Base-by-base conservation (phyloP, 352 stramenopile genomes). In the Phytophthora cajani region DNA sequence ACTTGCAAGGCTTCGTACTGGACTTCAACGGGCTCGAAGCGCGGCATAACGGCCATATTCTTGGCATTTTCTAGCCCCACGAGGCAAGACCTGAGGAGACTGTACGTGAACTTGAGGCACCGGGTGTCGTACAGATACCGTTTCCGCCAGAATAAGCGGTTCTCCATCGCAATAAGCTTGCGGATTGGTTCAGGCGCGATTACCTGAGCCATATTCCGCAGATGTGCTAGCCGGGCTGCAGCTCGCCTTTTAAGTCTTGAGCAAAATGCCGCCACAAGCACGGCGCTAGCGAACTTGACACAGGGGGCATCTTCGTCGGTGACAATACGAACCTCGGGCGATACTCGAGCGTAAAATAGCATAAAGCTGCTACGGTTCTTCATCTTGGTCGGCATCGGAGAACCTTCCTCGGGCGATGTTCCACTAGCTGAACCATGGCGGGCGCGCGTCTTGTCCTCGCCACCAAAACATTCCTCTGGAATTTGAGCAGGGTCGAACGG, bases 301-400 rank as follows among this genome's bases (percentile, higher is more conserved):
- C 64, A 72, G 32, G 81, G 16, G 60, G 55, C 30, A 54, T 77
- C 59, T 19, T 74, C 55, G 21, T 59, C 21, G 12, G 21, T 53
- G 51, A 78, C 61, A 9, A 78, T 32, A 12, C 52, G 66, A 6
- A 94, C 53, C 23, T 80, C 78, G 1, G 87, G 74, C 36, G 78
- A 75, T 21, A 80, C 78, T 32, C 87, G 85, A 11, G 87, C 79
- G 61, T 97, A 97, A 47, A 96, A 85, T 8, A 97, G 74, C 88
- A 97, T 96, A 46, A 97, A 97, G 61, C 87, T 94, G 59, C 88
- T 97, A 38, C 87, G 82, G 30, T 81, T 95, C 69, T 94, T 95
- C 78, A 94, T 92, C 17, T 79, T 71, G 17, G 60, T 47, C 52
- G 59, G 71, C 21, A 73, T 58, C 2, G 67, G 59, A 50, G 72